Evolutionary conservation across 306 rosid species (phyloP), one percentile per base, ranked within the genome.

Genomic region (Quercus berberidifolia): DNA sequence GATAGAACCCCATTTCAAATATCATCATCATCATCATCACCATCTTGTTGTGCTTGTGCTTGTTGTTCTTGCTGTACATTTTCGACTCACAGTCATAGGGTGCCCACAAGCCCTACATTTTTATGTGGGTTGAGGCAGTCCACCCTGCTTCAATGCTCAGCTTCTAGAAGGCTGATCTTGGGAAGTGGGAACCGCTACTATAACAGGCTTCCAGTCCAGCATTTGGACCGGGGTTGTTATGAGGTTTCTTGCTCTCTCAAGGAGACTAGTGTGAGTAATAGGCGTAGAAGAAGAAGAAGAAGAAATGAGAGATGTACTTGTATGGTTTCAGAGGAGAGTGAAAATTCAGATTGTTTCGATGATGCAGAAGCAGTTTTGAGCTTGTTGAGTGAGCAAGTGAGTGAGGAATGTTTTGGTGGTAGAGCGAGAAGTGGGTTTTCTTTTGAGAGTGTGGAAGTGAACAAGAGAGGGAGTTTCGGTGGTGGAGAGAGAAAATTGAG

Each of bases 111-210:
- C 78, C 74, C 90, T 76, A 76, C 80, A 76, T 79, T 79, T 82
- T 74, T 89, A 13, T 87, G 72, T 86, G 99, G 98, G 56, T 81
- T 90, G 83, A 91, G 94, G 88, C 99, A 96, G 73, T 93, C 93
- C 59, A 51, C 91, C 54, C 72, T 95, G 81, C 92, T 95, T 84
- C 98, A 87, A 51, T 80, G 90, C 87, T 82, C 96, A 30, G 86
- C 87, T 74, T 87, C 86, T 81, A 91, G 93, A 84, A 91, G 92
- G 87, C 75, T 96, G 86, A 76, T 87, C 76, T 84, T 91, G 83
- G 84, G 88, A 41, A 76, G 85, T 25, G 73, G 86, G 41, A 87
- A 90, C 63, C 78, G 80, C 70, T 88, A 62, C 78, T 55, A 69
- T 85, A 63, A 83, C 31, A 76, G 85, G 82, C 64, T 83, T 77